Conservation (phyloP, 2,329 filamentous ascomycete species). For the Fusarium buharicum region DNA sequence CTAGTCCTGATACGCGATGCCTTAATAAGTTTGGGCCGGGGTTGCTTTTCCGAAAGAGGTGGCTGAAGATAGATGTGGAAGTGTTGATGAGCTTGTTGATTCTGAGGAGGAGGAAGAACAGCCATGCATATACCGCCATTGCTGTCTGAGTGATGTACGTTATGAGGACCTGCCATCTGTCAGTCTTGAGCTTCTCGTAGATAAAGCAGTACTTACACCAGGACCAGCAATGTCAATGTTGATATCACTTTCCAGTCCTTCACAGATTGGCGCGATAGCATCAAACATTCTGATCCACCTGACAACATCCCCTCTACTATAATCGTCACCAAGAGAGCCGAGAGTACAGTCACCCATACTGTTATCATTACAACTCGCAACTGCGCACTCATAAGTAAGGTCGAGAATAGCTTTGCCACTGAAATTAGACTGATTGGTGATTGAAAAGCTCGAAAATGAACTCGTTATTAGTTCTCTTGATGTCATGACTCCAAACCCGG, state of each 20-base stretch:
- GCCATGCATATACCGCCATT: conserved; percentile 16
- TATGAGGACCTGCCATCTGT: conserved; percentile 3
- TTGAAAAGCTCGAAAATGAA: background rate
- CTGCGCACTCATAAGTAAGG: conserved; percentile 11
- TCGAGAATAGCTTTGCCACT: background rate
- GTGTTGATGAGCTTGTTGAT: background rate
- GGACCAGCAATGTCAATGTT: conserved; percentile 26
- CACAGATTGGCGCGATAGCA: background rate
- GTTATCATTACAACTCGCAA: conserved; percentile 9
- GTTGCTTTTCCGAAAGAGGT: background rate
- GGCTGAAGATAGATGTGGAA: background rate
- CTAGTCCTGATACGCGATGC: background rate
- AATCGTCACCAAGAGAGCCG: background rate
- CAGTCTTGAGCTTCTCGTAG: accelerated
- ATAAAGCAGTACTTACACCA: background rate
- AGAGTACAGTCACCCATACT: conserved; percentile 13
- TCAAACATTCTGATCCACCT: conserved; percentile 7
- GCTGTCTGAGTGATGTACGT: conserved; percentile 20
- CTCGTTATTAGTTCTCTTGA: background rate
- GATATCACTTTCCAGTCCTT: conserved; percentile 5
- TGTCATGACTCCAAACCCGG: accelerated
- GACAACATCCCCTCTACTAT: background rate
- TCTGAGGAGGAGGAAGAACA: background rate
- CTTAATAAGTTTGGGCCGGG: accelerated
- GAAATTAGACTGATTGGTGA: background rate